A percentile compares a stretch with the other conserved stretches of the same genome.
These are phyloP conservation scores for Ophiocytium majus DNA, from an alignment of 352 stramenopile species.

Conservation along the genomic window DNA sequence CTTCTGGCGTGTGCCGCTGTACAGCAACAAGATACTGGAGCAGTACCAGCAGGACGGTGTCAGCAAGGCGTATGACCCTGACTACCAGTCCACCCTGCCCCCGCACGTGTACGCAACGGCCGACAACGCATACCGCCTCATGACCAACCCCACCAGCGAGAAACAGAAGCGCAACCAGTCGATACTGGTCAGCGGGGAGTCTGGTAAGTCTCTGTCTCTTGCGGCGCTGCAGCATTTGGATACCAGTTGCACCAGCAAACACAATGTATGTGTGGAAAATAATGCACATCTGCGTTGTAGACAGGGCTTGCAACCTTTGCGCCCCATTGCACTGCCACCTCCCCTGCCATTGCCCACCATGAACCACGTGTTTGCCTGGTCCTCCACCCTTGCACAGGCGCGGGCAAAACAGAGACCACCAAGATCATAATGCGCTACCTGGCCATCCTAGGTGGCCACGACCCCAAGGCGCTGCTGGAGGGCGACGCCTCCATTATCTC, in stretches of 20 bases:
- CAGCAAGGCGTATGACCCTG: slow-evolving; percentile 42
- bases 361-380: neutral
- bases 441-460: slow-evolving; percentile 58
- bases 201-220: slow-evolving; percentile 37
- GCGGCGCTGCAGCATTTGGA: neutral
- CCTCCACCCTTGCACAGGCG: slow-evolving; percentile 51
- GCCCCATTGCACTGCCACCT: neutral
- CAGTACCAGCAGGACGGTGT: slow-evolving; percentile 42
- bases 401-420: slow-evolving; percentile 94
- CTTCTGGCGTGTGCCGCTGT: slow-evolving; percentile 54
- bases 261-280: neutral
- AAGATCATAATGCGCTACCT: slow-evolving; percentile 86
- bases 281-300: neutral
- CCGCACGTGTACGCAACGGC: slow-evolving; percentile 61
- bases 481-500: slow-evolving; percentile 44
- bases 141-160: slow-evolving; percentile 51
- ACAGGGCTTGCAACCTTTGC: neutral
- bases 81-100: slow-evolving; percentile 52
- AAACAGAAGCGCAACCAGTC: slow-evolving; percentile 62
- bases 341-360: neutral
- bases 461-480: slow-evolving; percentile 48
- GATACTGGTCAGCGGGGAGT: slow-evolving; percentile 78
- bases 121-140: slow-evolving; percentile 56
- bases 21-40: slow-evolving; percentile 54
- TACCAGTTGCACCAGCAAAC: neutral